Percentiles rank a stretch among this genome's conserved stretches.
Evolutionary conservation across 2,329 filamentous ascomycete genomes (phyloP).

Genomic region (Nothopassalora personata): DNA sequence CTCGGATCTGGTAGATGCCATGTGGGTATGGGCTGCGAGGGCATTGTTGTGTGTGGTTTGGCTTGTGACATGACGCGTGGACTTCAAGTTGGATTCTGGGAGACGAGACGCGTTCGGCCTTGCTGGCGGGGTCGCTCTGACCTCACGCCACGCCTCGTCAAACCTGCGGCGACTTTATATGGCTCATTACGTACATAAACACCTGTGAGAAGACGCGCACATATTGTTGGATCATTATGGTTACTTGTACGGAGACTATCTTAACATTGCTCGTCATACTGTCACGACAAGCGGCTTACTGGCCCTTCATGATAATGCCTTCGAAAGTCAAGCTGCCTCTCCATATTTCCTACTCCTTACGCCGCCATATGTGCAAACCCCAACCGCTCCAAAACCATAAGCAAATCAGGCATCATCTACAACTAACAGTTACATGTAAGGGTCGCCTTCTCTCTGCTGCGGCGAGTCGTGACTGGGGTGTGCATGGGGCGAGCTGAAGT

Average conservation of each 20-base stretch:
- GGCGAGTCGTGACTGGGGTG: not conserved
- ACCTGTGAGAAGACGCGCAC: not conserved
- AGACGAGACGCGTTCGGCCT: not conserved
- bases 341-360: not conserved
- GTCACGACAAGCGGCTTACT: not conserved
- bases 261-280: slow-evolving; percentile 4
- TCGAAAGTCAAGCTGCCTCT: slow-evolving; percentile 1
- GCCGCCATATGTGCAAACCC: slow-evolving; percentile 1
- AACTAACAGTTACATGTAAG: not conserved
- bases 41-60: not conserved
- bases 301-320: not conserved
- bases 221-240: not conserved
- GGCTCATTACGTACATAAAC: not conserved
- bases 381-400: not conserved
- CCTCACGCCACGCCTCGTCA: too few species aligned
- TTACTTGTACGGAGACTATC: not conserved
- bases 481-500: not conserved
- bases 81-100: not conserved
- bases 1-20: slow-evolving; percentile 32
- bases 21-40: not conserved
- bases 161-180: not conserved
- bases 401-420: not conserved
- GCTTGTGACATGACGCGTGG: not conserved
- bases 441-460: not conserved
- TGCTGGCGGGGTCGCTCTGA: not conserved